Conservation (phyloP, 2,329 filamentous ascomycete genomes). For the Aureobasidium sp. region DNA sequence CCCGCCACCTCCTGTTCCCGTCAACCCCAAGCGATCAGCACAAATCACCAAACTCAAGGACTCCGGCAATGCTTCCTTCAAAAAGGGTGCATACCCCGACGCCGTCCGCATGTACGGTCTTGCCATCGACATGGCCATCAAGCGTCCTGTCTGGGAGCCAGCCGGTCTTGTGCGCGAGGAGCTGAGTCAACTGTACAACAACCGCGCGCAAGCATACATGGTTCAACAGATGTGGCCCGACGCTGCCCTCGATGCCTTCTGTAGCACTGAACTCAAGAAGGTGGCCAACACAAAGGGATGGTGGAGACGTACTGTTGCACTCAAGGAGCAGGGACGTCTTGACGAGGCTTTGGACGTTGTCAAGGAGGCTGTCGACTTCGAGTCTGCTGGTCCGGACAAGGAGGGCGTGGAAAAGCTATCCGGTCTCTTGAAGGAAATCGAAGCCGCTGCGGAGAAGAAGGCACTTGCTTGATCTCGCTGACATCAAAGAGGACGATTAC, state of each 20-base stretch:
- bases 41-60: conserved; percentile 89
- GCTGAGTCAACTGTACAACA: conserved; percentile 67
- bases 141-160: conserved; percentile 81
- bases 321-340: conserved; percentile 82
- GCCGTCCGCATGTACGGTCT: conserved; percentile 75
- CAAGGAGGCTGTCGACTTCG: conserved; percentile 68
- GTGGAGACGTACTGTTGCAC: conserved; percentile 78
- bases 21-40: conserved; percentile 85
- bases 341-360: conserved; percentile 79
- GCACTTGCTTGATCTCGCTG: not conserved
- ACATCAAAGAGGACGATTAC: not conserved
- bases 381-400: conserved; percentile 48
- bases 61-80: conserved; percentile 72
- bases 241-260: conserved; percentile 75
- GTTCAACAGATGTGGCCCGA: conserved; percentile 73
- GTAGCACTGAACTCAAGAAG: conserved; percentile 78
- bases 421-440: conserved; percentile 13
- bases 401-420: conserved; percentile 15
- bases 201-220: conserved; percentile 88
- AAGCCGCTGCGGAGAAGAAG: conserved; percentile 14
- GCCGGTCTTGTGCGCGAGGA: conserved; percentile 77
- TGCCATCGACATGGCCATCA: conserved; percentile 83
- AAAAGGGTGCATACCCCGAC: conserved; percentile 65
- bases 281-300: conserved; percentile 88
- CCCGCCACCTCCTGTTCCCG: conserved; percentile 78